Percentiles rank a stretch among this genome's conserved stretches.
Evolutionary conservation across 2,329 filamentous ascomycete genomes (phyloP).

Genomic region (Alternaria ethzedia): DNA sequence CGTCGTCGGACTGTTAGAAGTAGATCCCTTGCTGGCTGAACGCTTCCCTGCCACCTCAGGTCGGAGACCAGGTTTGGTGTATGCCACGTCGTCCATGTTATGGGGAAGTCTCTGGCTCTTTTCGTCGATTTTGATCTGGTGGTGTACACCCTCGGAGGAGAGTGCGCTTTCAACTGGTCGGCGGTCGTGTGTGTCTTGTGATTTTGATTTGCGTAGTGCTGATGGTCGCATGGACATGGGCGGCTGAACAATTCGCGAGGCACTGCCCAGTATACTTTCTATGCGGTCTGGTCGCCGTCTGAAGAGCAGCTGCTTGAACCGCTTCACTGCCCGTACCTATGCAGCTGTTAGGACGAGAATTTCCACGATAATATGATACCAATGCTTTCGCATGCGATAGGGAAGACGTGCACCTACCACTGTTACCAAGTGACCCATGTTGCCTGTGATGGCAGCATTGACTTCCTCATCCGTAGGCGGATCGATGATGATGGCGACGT

Average conservation of each 20-base stretch:
- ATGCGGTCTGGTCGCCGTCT: constrained; percentile 61
- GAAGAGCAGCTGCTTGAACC: constrained; percentile 79
- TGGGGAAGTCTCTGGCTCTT: constrained; percentile 29
- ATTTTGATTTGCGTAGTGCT: constrained; percentile 54
- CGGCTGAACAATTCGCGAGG: constrained; percentile 64
- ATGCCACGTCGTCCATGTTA: constrained; percentile 29
- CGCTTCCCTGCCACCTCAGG: constrained; percentile 11
- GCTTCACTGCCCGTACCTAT: constrained; percentile 87
- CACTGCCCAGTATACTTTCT: constrained; percentile 65
- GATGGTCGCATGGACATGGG: constrained; percentile 59
- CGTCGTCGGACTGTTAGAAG: constrained; percentile 26
- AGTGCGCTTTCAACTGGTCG: constrained; percentile 57
- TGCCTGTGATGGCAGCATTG: constrained; percentile 86
- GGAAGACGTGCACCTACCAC: constrained; percentile 63
- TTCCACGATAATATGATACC: not conserved
- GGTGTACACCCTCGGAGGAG: constrained; percentile 62
- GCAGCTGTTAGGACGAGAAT: constrained; percentile 3
- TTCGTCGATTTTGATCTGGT: constrained; percentile 50
- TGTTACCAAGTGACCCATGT: constrained; percentile 83
- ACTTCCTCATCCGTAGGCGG: constrained; percentile 89
- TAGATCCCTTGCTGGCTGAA: constrained; percentile 10
- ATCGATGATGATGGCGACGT: constrained; percentile 80
- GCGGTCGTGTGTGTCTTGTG: constrained; percentile 60
- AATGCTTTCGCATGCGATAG: not conserved
- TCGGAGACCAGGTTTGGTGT: constrained; percentile 23